Conservation (phyloP, 352 stramenopile genomes). For the Globisporangium radiosum region DNA sequence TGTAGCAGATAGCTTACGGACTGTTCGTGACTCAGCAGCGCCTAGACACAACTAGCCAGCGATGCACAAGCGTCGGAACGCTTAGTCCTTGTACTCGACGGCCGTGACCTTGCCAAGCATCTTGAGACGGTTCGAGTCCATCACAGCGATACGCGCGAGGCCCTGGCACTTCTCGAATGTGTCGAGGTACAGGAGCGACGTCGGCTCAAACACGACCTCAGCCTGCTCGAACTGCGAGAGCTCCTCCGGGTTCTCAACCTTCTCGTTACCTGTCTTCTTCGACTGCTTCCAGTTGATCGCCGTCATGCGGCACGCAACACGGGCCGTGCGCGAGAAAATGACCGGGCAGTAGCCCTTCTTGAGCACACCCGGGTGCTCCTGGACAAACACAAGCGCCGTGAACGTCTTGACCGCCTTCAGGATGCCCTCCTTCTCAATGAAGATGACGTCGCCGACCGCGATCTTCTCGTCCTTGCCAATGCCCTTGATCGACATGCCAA, state of each 20-base stretch:
- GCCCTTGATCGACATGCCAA: slow-evolving; percentile 79
- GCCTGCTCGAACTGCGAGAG: slow-evolving; percentile 74
- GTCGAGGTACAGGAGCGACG: slow-evolving; percentile 64
- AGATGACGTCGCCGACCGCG: slow-evolving; percentile 40
- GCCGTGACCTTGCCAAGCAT: slow-evolving; percentile 75
- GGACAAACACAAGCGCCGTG: slow-evolving; percentile 65
- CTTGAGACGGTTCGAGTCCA: slow-evolving; percentile 83
- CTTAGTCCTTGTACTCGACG: slow-evolving; percentile 38
- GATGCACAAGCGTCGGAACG: background rate
- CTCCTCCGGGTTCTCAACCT: slow-evolving; percentile 69
- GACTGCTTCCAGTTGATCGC: slow-evolving; percentile 80
- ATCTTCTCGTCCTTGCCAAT: slow-evolving; percentile 74
- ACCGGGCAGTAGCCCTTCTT: slow-evolving; percentile 70
- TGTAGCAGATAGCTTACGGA: background rate
- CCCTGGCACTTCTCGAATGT: slow-evolving; percentile 66
- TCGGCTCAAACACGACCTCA: slow-evolving; percentile 73
- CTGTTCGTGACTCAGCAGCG: too few relatives aligned
- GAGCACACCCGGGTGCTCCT: slow-evolving; percentile 74
- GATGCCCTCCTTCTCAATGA: slow-evolving; percentile 37
- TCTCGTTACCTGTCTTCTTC: slow-evolving; percentile 77
- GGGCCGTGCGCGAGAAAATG: slow-evolving; percentile 76
- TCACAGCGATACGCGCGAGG: slow-evolving; percentile 79
- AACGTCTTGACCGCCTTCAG: slow-evolving; percentile 55
- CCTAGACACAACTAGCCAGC: too few relatives aligned
- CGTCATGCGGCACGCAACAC: slow-evolving; percentile 80